These are phyloP conservation scores for Pleurostoma richardsiae DNA, from an alignment of 2,329 filamentous ascomycete genomes.

Conservation along the genomic window DNA sequence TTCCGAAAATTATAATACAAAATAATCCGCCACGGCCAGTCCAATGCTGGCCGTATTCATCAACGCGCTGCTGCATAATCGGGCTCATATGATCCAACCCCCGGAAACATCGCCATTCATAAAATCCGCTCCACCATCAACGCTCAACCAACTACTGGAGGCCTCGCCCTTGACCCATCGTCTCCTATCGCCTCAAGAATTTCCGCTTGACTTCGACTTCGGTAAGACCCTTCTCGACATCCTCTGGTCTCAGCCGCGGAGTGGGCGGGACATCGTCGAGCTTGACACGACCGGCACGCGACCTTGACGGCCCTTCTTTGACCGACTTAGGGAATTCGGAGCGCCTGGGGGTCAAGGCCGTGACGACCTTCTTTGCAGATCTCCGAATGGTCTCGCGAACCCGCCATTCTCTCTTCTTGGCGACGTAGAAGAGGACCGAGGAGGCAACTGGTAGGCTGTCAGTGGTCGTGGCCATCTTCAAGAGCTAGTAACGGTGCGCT, in stretches of 20 bases:
- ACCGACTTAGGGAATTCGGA: slow-evolving; percentile 55
- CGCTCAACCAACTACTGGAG: neutral
- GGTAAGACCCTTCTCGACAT: slow-evolving; percentile 54
- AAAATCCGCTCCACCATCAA: neutral
- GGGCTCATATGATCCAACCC: neutral
- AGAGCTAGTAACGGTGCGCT: slow-evolving; percentile 28
- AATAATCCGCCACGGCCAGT: neutral
- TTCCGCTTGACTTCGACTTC: slow-evolving; percentile 29
- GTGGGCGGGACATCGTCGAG: slow-evolving; percentile 57
- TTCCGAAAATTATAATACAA: slow-evolving; percentile 58
- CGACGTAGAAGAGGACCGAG: slow-evolving; percentile 68
- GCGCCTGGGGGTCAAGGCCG: slow-evolving; percentile 57
- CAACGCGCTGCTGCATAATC: too few relatives aligned
- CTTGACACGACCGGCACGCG: slow-evolving; percentile 32
- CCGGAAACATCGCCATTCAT: neutral
- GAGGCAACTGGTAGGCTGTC: slow-evolving; percentile 46
- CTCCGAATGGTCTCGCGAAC: slow-evolving; percentile 66
- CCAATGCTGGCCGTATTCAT: neutral
- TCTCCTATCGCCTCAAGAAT: slow-evolving; percentile 26
- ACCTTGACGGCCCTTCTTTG: slow-evolving; percentile 32
- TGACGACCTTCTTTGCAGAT: slow-evolving; percentile 59
- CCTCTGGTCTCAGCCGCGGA: slow-evolving; percentile 45
- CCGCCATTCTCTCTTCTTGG: slow-evolving; percentile 83
- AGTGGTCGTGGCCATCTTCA: slow-evolving; percentile 21
- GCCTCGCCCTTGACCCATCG: neutral